Evolutionary conservation across 2,329 filamentous ascomycete genomes (phyloP), one percentile per base, ranked within the genome.

Genomic region (Penicillium verrucosum): DNA sequence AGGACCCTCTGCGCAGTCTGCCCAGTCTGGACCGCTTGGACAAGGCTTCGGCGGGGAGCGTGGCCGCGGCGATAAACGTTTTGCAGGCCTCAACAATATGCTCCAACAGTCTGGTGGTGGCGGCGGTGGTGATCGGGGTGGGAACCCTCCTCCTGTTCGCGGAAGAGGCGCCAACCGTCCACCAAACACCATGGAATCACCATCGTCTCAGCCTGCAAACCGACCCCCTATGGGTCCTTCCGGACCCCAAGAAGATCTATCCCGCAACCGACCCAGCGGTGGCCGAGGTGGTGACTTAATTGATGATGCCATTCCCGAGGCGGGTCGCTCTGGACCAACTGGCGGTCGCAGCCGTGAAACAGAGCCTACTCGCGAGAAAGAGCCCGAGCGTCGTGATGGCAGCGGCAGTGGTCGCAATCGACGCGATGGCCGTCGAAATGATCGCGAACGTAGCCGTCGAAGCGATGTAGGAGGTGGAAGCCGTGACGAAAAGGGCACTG

Each of bases 71-170:
- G 77, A 79, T 58, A 79, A 79, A 58, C 75, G 78, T 12, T 78
- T 81, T 58, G 72, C 75, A 14, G 75, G 73, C 1, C 69, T 81
- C 52, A 79, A 79, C 60, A 78, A 71, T 53, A 74, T 79, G 65
- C 73, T 81, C 36, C 77, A 80, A 52, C 77, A 80, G 61, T 73
- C 73, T 32, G 70, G 66, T 34, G 70, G 66, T 34, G 63, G 68
- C n/a, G 60, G 67, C 34, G 51, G 62, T 38, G 53, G 64, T 43
- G 75, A 77, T 21, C 70, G 71, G 34, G 58, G 58, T 46, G 66
- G 62, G 30, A 65, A 70, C 37, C 70, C 73, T 11, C 70, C 74
- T 5, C 65, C 70, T 27, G 73, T 74, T 46, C 73, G 77, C 25
- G 75, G 77, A 41, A 69, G 77, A 58, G 74, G 75, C 18, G 67